These are phyloP conservation scores for Sphagnum tenellum DNA, from an alignment of 225 moss, liverwort and hornwort species.

Conservation along the genomic window DNA sequence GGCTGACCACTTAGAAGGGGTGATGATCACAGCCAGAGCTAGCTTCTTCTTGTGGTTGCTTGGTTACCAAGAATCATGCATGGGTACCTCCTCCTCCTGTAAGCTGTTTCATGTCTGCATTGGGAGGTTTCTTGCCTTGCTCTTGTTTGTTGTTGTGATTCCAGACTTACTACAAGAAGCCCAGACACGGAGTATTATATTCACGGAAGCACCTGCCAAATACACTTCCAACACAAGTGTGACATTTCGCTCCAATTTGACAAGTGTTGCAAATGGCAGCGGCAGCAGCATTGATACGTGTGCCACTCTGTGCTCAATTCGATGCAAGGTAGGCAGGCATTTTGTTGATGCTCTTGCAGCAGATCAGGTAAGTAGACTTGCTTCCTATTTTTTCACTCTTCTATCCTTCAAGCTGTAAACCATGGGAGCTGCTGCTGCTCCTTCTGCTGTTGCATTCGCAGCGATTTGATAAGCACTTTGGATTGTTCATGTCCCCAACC, in stretches of 20 bases:
- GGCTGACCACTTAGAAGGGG: too few relatives aligned
- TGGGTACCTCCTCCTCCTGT: too few relatives aligned
- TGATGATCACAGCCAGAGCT: too few relatives aligned
- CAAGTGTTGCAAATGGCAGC: not conserved
- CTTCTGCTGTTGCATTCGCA: not conserved
- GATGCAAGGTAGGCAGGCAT: constrained; percentile 44
- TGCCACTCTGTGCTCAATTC: constrained; percentile 47
- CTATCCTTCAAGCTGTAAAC: not conserved
- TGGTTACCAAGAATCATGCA: too few relatives aligned
- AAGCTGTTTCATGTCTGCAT: too few relatives aligned
- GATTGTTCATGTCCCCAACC: too few relatives aligned
- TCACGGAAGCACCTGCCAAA: constrained; percentile 30
- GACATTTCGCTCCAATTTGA: constrained; percentile 40
- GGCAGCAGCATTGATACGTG: constrained; percentile 54
- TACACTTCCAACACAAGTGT: constrained; percentile 38
- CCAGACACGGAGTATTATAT: constrained; percentile 22
- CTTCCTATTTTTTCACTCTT: too few relatives aligned
- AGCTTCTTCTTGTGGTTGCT: too few relatives aligned
- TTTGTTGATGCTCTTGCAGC: too few relatives aligned
- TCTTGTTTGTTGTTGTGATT: not conserved
- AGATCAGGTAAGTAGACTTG: not conserved
- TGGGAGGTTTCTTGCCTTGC: too few relatives aligned
- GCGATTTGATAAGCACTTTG: too few relatives aligned
- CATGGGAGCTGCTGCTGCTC: too few relatives aligned
- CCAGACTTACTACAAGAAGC: not conserved